Base-by-base conservation (phyloP, 2,329 filamentous ascomycete genomes). In the Anisogramma anomala region DNA sequence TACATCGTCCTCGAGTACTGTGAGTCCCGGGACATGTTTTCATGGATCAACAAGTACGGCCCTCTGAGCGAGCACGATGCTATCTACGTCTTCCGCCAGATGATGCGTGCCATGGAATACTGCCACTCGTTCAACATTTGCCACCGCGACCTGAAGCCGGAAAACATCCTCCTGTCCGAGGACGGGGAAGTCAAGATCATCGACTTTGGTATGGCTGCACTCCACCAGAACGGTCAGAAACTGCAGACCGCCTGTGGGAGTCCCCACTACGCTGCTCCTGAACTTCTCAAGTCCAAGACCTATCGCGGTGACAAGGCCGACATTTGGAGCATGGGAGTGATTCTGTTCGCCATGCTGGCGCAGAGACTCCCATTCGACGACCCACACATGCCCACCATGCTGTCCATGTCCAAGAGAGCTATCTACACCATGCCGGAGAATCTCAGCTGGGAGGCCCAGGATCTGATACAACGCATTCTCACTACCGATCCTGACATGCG, bases 181-280 rank as follows among this genome's bases (percentile, higher is more conserved):
- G 67, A 80, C 34, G 73, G 81, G 39, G 78, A 84, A 43, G 79
- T 96, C 59, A 98, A 96, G 63, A 79, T 98, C 52, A 89, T 89
- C 38, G 91, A 98, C 59, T 98, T 98, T 59, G 89, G 91, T 31
- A 95, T 98, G 88, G 91, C 91, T 33, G 89, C 89, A 3, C 69
- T 96, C 31, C 77, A 81, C 48, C 89, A 96, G 58, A 84, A 84
- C 3, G 72, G 77, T 18, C 81, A 78, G 7, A 79, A 80, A 55
- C 72, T 98, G 20, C 83, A 77, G 42, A 96, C 91, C 1, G 86
- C 89, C 4, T 98, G 91, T 53, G 91, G 91, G 15, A 96, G 91
- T 49, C 91, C 91, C 17, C 91, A 96, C 61, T 98, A 98, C 54
- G 89, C 89, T 14, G 88, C 91, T 0, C 91, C 91, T 0, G 91